Evolutionary conservation across 1,284 basidiomycete species (phyloP), one percentile per base, ranked within the genome.

Genomic region (Puccinia sorghi): DNA sequence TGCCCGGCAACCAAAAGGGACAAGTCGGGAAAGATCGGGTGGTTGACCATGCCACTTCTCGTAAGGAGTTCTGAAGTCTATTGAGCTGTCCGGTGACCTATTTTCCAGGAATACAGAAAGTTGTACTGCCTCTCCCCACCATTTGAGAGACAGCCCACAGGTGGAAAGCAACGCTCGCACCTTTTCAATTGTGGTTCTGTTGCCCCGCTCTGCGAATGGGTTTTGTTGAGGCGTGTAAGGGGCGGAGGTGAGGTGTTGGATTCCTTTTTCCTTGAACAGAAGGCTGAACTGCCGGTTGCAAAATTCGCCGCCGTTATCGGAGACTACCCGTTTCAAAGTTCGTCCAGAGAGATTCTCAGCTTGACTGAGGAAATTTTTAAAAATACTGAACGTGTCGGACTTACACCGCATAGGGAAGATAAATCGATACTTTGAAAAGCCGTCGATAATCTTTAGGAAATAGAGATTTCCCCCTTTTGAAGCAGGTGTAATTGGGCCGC

Each of bases 71-170:
- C 37, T 27, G 5, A 52, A 32, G 2, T 56, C 13, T 2, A 72
- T 37, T 3, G 46, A 52, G 13, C 52, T 56, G 17, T 39, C 52
- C 13, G 69, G 69, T 32, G 50, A 39, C 32, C 22, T 8, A 54
- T 72, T 72, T 32, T 72, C 69, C 8, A 72, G 69, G 32, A 54
- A 72, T 2, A 72, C 69, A 6, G 69, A 52, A 2, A 43, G 37
- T 3, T 17, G 15, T 1, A 56, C 69, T 3, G 69, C 69, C 32
- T 72, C 69, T n/a, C 69, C 69, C 69, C 69, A 72, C 46, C 46
- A 72, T 5, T 20, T 13, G 5, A 54, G 69, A 20, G 43, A 13
- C 15, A 72, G 32, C 2, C 52, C 22, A 12, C 43, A 56, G 12
- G 46, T 48, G n/a, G 12, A 20, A 4, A 72, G 32, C 3, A 72